A percentile compares a stretch with the other conserved stretches of the same genome.
phyloP scores from a whole-genome alignment of 169 alveolate genomes.

The Cryptosporidium ryanae region DNA sequence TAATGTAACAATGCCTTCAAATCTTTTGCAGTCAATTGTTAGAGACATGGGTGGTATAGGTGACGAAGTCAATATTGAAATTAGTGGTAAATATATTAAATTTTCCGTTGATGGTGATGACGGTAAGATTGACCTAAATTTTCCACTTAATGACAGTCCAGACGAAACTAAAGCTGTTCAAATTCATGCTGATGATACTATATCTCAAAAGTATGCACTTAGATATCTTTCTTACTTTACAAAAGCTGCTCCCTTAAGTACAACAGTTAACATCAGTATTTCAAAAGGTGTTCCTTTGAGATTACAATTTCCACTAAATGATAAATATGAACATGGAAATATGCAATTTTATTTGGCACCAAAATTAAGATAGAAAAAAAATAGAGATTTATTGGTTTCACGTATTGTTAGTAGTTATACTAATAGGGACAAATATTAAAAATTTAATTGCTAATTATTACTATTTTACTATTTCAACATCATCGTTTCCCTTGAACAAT shows the following conservation, averaged over 20 bases:
- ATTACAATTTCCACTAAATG: conserved; percentile 65
- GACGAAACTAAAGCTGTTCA: conserved; percentile 81
- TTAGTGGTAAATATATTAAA: conserved; percentile 84
- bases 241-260: conserved; percentile 85
- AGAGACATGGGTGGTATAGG: conserved; percentile 86
- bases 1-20: conserved; percentile 85
- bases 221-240: conserved; percentile 85
- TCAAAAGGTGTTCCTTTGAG: conserved; percentile 86
- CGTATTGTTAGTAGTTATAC: too few species aligned
- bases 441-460: conserved; percentile 1
- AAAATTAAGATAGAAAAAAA: conserved; percentile 36
- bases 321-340: conserved; percentile 60
- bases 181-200: conserved; percentile 82
- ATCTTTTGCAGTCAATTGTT: conserved; percentile 85
- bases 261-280: conserved; percentile 85
- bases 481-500: too few species aligned
- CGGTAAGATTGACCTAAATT: conserved; percentile 82
- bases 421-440: not conserved
- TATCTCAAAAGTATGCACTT: conserved; percentile 86
- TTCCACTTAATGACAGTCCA: conserved; percentile 83
- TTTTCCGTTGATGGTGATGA: conserved; percentile 87
- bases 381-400: not conserved
- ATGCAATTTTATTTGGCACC: conserved; percentile 72
- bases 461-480: too few species aligned
- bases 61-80: conserved; percentile 85